Evolutionary conservation across 2,329 filamentous ascomycete genomes (phyloP), one percentile per base, ranked within the genome.

Genomic region (Seiridium cupressi): DNA sequence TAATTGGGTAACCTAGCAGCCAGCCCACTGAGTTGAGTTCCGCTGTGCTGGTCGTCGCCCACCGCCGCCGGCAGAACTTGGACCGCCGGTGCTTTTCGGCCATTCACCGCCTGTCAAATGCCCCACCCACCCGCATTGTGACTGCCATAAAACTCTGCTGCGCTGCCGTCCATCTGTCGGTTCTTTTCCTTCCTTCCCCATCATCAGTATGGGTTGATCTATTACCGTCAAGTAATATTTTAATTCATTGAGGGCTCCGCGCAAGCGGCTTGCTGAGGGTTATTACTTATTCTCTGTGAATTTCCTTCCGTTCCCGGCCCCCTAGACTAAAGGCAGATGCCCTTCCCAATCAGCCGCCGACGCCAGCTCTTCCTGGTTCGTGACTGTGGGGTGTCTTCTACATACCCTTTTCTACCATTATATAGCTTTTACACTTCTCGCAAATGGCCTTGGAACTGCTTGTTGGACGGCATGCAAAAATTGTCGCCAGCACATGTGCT

Each of bases 261-360:
- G 69, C 68, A 61, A 60, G 70, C 66, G 70, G 70, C 71, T 73
- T 70, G 71, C 71, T 73, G 71, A 73, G 70, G 71, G 70, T 71
- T 70, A 71, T 71, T 65, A 55, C 48, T 62, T 66, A 65, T 58
- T 60, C 63, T 65, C 65, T 63, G 67, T 73, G 68, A 67, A 64
- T 73, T 70, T 72, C 69, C 71, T 71, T 73, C 71, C 71, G 71
- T 73, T 73, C 71, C 71, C 71, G 70, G 71, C 70, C 71, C 72
- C 71, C 69, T 72, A 71, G 63, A 65, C 57, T 62, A 65, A 69
- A 54, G 56, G 68, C 64, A 70, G 65, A 63, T 63, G 64, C 63
- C 58, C 66, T 73, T 72, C 69, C 71, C 55, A 68, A 70, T 66
- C 71, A 73, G 71, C 67, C 71, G 70, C 69, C 66, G 70, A 72